Evolutionary conservation across 2,329 filamentous ascomycete species (phyloP), one percentile per base, ranked within the genome.

Genomic region (Ceratocystis diversiconidia): DNA sequence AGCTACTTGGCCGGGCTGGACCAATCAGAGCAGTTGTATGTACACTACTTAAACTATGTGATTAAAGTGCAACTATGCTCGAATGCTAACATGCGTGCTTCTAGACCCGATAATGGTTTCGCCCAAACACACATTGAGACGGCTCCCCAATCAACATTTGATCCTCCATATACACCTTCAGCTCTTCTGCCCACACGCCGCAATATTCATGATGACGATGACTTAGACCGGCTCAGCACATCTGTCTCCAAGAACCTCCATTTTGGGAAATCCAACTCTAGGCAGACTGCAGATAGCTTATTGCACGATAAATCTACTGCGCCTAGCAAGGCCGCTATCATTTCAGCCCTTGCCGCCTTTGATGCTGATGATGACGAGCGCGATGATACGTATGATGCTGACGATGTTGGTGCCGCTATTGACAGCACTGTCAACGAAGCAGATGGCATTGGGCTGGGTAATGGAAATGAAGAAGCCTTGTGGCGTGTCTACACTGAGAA

Each of bases 291-390:
- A n/a, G 89, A 92, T 72, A 81, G 84, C 61, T 75, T 92, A 17
- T 81, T 92, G 6, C 77, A 81, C 61, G 85, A 90, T 71, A 82
- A 82, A 62, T 80, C 82, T 22, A 77, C 77, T 1, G 84, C 86
- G 2, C 83, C 87, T 1, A 85, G 86, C 71, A 96, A 95, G 76
- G 89, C 90, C 0, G 87, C 90, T 10, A 96, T 96, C 70, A 77
- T 96, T 28, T 89, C 92, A 2, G 92, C 92, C 0, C 82, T 97
- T 1, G 90, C 90, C 17, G 82, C 87, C 0, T 96, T 97, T 70
- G 92, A 97, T 75, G 87, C 87, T 0, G 92, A 97, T 71, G 94
- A 97, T 70, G 94, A 99, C 73, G 94, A 99, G 76, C 84, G 91
- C 44, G 94, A 99, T 74, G 94, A 99, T 73, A 97, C 92, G 0